A percentile compares a stretch with the other conserved stretches of the same genome.
These are phyloP conservation scores for bread wheat (Triticum aestivum) DNA, from an alignment of 176 grass and related monocot species.

Conservation along the genomic window DNA sequence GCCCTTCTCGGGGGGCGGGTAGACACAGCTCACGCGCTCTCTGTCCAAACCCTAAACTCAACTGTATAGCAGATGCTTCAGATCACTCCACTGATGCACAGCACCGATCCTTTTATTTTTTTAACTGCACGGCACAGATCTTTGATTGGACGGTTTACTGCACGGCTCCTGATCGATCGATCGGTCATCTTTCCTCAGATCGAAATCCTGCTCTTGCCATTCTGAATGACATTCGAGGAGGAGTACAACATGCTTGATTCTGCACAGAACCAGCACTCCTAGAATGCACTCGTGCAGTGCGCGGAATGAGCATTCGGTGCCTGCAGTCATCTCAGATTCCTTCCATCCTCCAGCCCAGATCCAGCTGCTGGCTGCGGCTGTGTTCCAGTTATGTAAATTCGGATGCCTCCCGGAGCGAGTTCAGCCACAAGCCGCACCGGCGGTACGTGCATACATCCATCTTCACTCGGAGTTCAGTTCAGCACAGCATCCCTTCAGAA, in stretches of 20 bases:
- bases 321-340: slow-evolving; percentile 33
- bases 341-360: background rate
- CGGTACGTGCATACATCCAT: background rate
- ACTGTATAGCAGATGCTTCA: background rate
- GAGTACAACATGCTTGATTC: slow-evolving; percentile 6
- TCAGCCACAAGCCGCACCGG: background rate
- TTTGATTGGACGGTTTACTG: background rate
- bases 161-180: too few relatives aligned
- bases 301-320: slow-evolving; percentile 51
- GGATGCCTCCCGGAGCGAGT: slow-evolving; percentile 10
- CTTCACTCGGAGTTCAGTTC: background rate
- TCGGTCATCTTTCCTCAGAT: background rate
- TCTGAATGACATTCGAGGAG: background rate
- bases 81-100: background rate
- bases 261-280: background rate
- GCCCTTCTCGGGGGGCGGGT: slow-evolving; percentile 6
- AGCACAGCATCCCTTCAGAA: background rate
- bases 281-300: background rate
- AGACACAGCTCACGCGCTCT: slow-evolving; percentile 30
- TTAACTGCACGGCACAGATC: background rate
- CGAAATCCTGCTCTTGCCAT: background rate
- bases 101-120: background rate
- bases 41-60: background rate
- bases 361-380: background rate
- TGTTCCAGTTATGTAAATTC: background rate